Percentiles rank a stretch among this genome's conserved stretches.
Evolutionary conservation across 1,284 basidiomycete species (phyloP).

Genomic region (Ustilago sp.): DNA sequence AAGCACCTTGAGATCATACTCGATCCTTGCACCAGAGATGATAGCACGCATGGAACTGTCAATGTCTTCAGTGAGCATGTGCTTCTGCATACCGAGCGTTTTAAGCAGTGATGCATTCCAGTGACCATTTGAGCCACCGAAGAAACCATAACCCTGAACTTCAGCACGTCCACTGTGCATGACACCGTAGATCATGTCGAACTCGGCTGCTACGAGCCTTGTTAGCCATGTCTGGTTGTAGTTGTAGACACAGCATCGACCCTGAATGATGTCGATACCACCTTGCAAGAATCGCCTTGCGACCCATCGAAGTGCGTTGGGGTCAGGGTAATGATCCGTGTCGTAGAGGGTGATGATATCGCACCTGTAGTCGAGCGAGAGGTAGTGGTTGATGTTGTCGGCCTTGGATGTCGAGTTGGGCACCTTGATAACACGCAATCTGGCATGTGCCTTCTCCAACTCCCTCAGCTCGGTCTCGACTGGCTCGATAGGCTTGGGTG

Average conservation of each 20-base stretch:
- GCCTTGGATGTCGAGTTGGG: constrained; percentile 62
- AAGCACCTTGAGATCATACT: constrained; percentile 60
- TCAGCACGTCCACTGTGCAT: constrained; percentile 61
- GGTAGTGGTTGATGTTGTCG: constrained; percentile 63
- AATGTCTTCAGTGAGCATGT: constrained; percentile 66
- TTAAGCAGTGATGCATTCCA: constrained; percentile 63
- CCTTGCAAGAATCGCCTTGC: constrained; percentile 56
- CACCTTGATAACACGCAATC: constrained; percentile 58
- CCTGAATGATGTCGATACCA: constrained; percentile 66
- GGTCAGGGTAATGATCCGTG: constrained; percentile 62
- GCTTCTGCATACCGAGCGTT: constrained; percentile 58
- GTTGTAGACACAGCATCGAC: constrained; percentile 63
- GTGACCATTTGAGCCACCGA: constrained; percentile 64
- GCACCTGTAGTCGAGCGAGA: constrained; percentile 55
- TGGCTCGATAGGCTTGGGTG: constrained; percentile 58
- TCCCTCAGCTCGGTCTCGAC: constrained; percentile 52
- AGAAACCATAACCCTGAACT: constrained; percentile 60
- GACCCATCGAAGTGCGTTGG: constrained; percentile 58
- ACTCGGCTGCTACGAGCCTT: constrained; percentile 57
- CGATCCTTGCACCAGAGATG: constrained; percentile 61
- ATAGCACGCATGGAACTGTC: constrained; percentile 63
- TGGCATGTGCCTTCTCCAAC: constrained; percentile 43
- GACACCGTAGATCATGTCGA: constrained; percentile 64
- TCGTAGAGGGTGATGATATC: constrained; percentile 63
- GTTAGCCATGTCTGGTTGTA: constrained; percentile 57